These are phyloP conservation scores for Selaginella tamariscina DNA, from an alignment of 75 land plant species.

Conservation along the genomic window DNA sequence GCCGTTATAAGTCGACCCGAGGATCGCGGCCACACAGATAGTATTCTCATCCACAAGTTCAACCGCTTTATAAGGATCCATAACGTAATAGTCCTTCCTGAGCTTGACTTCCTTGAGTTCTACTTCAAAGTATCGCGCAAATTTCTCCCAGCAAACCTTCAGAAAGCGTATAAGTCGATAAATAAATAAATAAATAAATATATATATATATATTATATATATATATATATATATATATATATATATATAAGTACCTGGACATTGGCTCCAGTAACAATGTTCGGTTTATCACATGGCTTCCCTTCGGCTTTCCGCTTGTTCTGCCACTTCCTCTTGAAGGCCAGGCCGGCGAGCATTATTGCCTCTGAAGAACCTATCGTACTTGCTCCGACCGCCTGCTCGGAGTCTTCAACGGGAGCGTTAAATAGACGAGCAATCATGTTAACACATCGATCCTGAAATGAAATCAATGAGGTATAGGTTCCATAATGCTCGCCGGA, in stretches of 20 bases:
- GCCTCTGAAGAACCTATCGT: constrained; percentile 63
- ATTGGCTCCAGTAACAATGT: constrained; percentile 51
- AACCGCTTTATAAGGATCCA: constrained; percentile 8
- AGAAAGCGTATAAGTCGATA: constrained; percentile 19
- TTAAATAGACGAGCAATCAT: constrained; percentile 51
- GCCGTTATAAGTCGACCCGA: constrained; percentile 7
- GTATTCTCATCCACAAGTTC: constrained; percentile 11
- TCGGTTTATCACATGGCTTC: constrained; percentile 47
- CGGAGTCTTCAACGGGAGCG: constrained; percentile 33
- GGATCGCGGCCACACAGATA: not conserved
- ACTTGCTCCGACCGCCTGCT: constrained; percentile 38
- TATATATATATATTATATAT: no score
- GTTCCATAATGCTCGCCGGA: no score
- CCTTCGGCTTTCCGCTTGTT: constrained; percentile 41
- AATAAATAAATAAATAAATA: constrained; percentile 13
- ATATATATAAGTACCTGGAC: constrained; percentile 29
- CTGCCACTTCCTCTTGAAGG: constrained; percentile 57
- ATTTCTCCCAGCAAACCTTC: constrained; percentile 12
- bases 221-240: not conserved
- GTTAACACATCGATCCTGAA: constrained; percentile 62
- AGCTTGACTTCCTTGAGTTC: constrained; percentile 9
- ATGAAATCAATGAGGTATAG: not conserved
- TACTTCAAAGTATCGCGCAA: constrained; percentile 8
- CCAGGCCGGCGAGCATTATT: constrained; percentile 53
- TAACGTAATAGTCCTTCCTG: constrained; percentile 3